Evolutionary conservation across 2,329 filamentous ascomycete species (phyloP).

Genomic region (Alternaria sp.): DNA sequence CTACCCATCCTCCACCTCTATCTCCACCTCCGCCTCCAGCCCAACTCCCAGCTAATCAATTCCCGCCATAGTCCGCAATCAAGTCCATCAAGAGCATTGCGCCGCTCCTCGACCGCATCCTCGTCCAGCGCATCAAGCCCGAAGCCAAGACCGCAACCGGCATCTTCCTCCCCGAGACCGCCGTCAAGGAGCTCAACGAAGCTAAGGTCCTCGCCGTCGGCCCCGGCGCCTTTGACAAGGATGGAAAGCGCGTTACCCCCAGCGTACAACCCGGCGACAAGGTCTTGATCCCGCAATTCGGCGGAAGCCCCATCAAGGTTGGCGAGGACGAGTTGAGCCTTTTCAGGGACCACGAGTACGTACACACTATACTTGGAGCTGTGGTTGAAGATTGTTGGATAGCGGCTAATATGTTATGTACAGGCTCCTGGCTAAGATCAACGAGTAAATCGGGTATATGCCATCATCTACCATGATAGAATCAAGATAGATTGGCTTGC

Average conservation of each 20-base stretch:
- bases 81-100: constrained; percentile 95
- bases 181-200: constrained; percentile 98
- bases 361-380: constrained; percentile 33
- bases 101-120: constrained; percentile 95
- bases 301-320: constrained; percentile 94
- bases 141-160: constrained; percentile 95
- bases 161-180: constrained; percentile 96
- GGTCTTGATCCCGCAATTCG: constrained; percentile 94
- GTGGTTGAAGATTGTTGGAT: neutral
- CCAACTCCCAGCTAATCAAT: constrained; percentile 6
- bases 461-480: neutral
- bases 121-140: constrained; percentile 97
- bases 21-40: neutral
- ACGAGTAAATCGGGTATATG: constrained; percentile 68
- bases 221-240: constrained; percentile 83
- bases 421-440: constrained; percentile 98
- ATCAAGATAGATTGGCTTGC: constrained; percentile 24
- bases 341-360: constrained; percentile 98
- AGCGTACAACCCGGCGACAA: constrained; percentile 85
- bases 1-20: neutral
- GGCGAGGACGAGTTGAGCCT: constrained; percentile 95
- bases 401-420: constrained; percentile 12
- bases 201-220: constrained; percentile 95
- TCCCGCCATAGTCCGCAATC: constrained; percentile 62
- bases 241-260: constrained; percentile 86